Base-by-base conservation (phyloP, 164 flowering plant species). In the Vitis labrusca region DNA sequence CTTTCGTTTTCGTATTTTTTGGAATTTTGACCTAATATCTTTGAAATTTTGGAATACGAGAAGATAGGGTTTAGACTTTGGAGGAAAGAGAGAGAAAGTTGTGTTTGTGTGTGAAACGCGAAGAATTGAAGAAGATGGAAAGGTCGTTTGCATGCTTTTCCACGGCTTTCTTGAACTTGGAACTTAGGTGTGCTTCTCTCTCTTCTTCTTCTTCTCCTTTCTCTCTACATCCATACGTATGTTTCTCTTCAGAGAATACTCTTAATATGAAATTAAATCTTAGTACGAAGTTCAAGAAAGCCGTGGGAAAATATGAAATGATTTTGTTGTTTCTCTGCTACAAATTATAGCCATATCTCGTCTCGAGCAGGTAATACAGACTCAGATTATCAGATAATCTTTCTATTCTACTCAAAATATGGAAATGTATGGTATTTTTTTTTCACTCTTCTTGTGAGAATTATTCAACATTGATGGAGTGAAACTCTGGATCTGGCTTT, bases 101-200 rank as follows among this genome's bases (percentile, higher is more conserved):
- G 17, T 11, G 49, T 15, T 23, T 23, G 47, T 63, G 19, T 63
- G 12, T n/a, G 27, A 48, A 2, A 1, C 6, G 44, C 44, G 44
- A 37, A 37, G 44, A 37, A 37, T 7, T 37, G 54, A 10, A 48
- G 55, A 47, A 37, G 29, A 30, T 15, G 51, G 56, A 50, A 67
- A 50, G 74, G 70, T 73, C 74, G 59, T 68, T 68, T 37, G 70
- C 84, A 78, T 81, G 84, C 76, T 81, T 76, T 81, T 78, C 84
- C 84, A 81, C 84, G 79, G 84, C 84, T 81, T 81, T 81, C 84
- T 81, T 81, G 84, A 81, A 78, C 84, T 80, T 74, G 64, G 83
- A 66, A 75, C 77, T 57, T 50, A 61, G 75, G 54, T 44, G 59
- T n/a, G 55, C 53, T 59, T 69, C 64, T 69, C 66, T 61, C 17